These are phyloP conservation scores for Fusarium globosum DNA, from an alignment of 2,329 filamentous ascomycete species.

Conservation along the genomic window DNA sequence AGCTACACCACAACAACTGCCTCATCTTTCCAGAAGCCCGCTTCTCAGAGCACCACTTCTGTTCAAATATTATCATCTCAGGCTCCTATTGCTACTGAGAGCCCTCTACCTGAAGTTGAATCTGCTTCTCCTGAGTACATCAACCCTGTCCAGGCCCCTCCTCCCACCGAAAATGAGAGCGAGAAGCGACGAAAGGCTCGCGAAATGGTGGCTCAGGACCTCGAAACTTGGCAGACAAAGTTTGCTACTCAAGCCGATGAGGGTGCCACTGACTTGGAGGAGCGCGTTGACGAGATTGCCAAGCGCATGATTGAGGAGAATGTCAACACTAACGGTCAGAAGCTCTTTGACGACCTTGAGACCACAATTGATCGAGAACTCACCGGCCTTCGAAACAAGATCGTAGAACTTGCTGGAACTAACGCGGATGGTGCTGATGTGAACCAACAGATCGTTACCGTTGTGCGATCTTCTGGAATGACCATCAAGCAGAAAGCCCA, in stretches of 20 bases:
- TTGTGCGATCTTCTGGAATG: conserved; percentile 74
- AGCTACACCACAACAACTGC: conserved; percentile 41
- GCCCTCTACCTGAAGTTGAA: conserved; percentile 34
- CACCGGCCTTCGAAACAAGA: conserved; percentile 72
- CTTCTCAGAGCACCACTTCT: conserved; percentile 45
- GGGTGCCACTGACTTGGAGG: conserved; percentile 78
- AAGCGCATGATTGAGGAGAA: conserved; percentile 69
- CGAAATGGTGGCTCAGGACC: conserved; percentile 79
- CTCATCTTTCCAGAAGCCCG: conserved; percentile 52
- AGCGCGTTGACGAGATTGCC: conserved; percentile 69
- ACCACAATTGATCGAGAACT: conserved; percentile 73
- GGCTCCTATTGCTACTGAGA: conserved; percentile 22
- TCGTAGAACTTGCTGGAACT: conserved; percentile 70
- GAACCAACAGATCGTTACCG: conserved; percentile 57
- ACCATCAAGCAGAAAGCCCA: conserved; percentile 82
- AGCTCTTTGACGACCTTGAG: conserved; percentile 75
- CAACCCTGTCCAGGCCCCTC: conserved; percentile 57
- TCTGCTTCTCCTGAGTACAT: conserved; percentile 42
- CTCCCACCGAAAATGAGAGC: conserved; percentile 60
- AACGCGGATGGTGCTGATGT: conserved; percentile 58
- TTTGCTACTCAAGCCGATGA: conserved; percentile 88
- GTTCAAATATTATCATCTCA: conserved; percentile 49
- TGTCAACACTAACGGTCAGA: conserved; percentile 72
- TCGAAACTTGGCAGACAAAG: conserved; percentile 87
- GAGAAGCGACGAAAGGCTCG: conserved; percentile 68